Evolutionary conservation across 306 rosid species (phyloP).

Genomic region (Luffa aegyptiaca): DNA sequence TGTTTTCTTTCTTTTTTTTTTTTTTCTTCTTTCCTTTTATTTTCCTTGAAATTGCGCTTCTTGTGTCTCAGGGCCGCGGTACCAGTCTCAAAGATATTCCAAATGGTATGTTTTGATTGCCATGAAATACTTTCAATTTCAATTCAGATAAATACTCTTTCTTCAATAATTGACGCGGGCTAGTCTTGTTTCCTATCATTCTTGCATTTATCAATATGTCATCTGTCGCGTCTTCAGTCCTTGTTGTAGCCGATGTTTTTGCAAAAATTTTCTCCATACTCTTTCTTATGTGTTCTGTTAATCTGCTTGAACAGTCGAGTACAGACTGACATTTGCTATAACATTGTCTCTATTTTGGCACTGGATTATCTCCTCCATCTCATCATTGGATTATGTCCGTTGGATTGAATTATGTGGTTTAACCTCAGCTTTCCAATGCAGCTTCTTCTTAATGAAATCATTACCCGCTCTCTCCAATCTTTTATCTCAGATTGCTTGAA

Average conservation of each 20-base stretch:
- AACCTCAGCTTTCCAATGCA: not conserved
- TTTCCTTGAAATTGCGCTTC: not conserved
- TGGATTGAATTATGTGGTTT: not conserved
- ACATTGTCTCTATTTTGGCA: not conserved
- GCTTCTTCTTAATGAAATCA: not conserved
- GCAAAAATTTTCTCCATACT: not conserved
- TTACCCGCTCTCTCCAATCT: not conserved
- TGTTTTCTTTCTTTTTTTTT: not conserved
- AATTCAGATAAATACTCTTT: not conserved
- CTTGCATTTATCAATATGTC: not conserved
- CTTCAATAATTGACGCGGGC: not conserved
- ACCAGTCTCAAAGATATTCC: conserved; percentile 85
- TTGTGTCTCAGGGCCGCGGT: conserved; percentile 68
- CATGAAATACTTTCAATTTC: not conserved
- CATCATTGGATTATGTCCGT: not conserved
- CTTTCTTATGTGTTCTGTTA: not conserved
- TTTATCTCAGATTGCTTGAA: not conserved
- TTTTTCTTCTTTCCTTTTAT: not conserved
- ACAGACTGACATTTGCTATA: not conserved
- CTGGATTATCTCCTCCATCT: not conserved
- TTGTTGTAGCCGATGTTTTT: not conserved
- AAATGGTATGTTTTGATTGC: conserved; percentile 41
- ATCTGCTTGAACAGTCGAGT: not conserved
- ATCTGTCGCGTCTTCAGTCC: not conserved
- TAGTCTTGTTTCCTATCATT: not conserved